These are phyloP conservation scores for Endogone sp. DNA, from an alignment of 192 early-diverging fungal species.

Conservation along the genomic window DNA sequence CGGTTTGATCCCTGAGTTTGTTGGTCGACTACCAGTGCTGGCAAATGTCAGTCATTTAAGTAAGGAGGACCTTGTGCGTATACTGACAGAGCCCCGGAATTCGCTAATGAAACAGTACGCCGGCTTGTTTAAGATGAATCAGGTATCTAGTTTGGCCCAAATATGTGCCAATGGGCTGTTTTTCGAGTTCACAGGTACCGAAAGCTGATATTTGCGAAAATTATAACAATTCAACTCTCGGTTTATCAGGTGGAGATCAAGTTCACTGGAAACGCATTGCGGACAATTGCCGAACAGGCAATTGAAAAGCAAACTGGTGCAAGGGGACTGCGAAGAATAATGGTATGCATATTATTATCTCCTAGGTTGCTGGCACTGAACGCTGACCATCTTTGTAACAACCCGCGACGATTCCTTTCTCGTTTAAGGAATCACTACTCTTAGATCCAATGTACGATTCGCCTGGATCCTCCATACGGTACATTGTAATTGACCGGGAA, in stretches of 20 bases:
- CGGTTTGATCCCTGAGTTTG: conserved; percentile 88
- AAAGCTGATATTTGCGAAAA: neutral
- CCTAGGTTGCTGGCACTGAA: too few relatives aligned
- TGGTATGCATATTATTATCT: conserved; percentile 42
- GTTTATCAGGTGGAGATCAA: conserved; percentile 32
- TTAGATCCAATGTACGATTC: conserved; percentile 80
- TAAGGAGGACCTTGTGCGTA: conserved; percentile 64
- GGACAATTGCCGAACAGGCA: conserved; percentile 69
- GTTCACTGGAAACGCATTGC: conserved; percentile 66
- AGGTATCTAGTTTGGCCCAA: too few relatives aligned
- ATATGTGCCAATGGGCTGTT: conserved; percentile 1
- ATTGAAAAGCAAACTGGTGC: conserved; percentile 83
- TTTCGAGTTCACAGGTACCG: too few relatives aligned
- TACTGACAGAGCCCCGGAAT: conserved; percentile 80
- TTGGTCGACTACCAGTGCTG: conserved; percentile 83
- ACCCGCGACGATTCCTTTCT: neutral
- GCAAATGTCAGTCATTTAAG: conserved; percentile 69
- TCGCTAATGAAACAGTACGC: conserved; percentile 79
- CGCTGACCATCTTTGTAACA: too few relatives aligned
- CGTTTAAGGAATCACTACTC: conserved; percentile 61
- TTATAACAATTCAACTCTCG: neutral
- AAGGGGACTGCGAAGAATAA: conserved; percentile 81
- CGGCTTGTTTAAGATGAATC: conserved; percentile 62
- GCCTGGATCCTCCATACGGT: conserved; percentile 64
- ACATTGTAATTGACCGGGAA: conserved; percentile 69